Evolutionary conservation across 257 asterid genomes (phyloP).

Genomic region (Jasminum sambac): DNA sequence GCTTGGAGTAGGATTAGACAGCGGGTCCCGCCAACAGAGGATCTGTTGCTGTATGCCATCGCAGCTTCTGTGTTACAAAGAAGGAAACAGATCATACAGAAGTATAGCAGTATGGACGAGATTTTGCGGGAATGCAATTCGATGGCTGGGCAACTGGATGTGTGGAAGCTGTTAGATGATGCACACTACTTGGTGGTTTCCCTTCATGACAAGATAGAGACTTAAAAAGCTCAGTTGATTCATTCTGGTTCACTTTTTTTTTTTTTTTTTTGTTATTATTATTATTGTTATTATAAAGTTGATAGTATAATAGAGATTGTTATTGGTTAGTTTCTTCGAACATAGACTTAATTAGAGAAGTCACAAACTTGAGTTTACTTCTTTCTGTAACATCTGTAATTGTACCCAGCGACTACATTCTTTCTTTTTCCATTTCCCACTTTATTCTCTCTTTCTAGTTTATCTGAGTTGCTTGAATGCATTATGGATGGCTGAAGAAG

Average conservation of each 20-base stretch:
- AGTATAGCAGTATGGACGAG: conserved; percentile 84
- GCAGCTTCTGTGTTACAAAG: conserved; percentile 92
- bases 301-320: not conserved
- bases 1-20: conserved; percentile 83
- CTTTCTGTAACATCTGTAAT: not conserved
- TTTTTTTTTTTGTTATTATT: no score
- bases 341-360: not conserved
- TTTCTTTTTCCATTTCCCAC: no score
- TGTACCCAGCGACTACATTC: not conserved
- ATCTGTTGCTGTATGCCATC: conserved; percentile 73
- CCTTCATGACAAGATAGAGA: conserved; percentile 74
- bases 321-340: not conserved
- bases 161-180: conserved; percentile 89
- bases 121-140: conserved; percentile 81
- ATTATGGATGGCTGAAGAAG: no score
- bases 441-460: no score
- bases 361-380: not conserved
- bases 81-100: conserved; percentile 83
- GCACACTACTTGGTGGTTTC: conserved; percentile 80
- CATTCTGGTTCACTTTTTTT: not conserved
- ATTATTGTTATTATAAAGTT: not conserved
- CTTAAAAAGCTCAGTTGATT: conserved; percentile 13
- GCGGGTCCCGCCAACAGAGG: conserved; percentile 86
- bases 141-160: conserved; percentile 88
- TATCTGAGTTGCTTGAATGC: no score